These are phyloP conservation scores for Daldinia decipiens DNA, from an alignment of 495 filamentous ascomycete species.

Conservation along the genomic window DNA sequence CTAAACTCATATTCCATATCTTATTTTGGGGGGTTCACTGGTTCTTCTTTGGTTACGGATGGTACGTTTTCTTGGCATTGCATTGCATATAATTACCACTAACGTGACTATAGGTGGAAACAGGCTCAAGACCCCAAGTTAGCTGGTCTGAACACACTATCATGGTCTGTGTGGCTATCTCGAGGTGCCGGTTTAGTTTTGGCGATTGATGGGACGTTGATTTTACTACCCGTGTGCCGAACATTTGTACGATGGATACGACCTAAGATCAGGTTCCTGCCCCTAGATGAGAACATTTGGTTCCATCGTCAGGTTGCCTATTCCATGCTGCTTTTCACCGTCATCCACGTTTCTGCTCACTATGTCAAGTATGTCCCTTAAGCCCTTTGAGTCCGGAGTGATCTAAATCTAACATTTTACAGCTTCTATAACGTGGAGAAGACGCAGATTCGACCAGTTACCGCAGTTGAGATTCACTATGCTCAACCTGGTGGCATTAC, in stretches of 20 bases:
- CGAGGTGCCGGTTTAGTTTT: constrained; percentile 88
- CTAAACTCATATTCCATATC: constrained; percentile 81
- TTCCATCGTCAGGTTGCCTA: constrained; percentile 98
- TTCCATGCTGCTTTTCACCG: constrained; percentile 81
- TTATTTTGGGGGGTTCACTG: constrained; percentile 88
- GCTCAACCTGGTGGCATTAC: constrained; percentile 89
- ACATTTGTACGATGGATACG: constrained; percentile 84
- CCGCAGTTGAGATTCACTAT: constrained; percentile 94
- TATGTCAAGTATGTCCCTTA: constrained; percentile 87
- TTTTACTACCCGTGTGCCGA: constrained; percentile 93
- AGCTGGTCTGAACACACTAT: constrained; percentile 79
- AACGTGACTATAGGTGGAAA: constrained; percentile 69
- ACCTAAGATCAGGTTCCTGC: constrained; percentile 87
- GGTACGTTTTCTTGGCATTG: constrained; percentile 64
- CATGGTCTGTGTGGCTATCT: constrained; percentile 94
- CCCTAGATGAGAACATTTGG: constrained; percentile 94
- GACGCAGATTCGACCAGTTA: constrained; percentile 79
- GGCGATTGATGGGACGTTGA: constrained; percentile 84
- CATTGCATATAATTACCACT: constrained; percentile 30
- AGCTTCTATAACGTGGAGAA: constrained; percentile 97
- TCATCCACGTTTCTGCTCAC: constrained; percentile 80
- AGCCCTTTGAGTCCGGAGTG: not conserved
- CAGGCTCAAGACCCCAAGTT: constrained; percentile 74
- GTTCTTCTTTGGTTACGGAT: constrained; percentile 85
- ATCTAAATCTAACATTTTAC: constrained; percentile 44